Evolutionary conservation across 192 early-diverging fungal genomes (phyloP), one percentile per base, ranked within the genome.

Genomic region (Coemansia sp.): DNA sequence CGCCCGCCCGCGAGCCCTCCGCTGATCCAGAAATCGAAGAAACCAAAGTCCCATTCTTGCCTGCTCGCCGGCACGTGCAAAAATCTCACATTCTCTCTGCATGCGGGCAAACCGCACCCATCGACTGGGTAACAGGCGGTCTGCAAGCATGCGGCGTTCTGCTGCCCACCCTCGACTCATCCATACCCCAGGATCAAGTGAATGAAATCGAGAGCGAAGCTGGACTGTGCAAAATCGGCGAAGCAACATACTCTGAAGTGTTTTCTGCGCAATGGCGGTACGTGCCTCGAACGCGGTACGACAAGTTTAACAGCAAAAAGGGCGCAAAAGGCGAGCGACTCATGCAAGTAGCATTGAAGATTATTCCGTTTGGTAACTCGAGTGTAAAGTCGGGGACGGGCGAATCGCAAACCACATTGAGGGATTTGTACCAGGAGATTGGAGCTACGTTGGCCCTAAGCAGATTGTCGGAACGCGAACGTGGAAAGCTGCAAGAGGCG

Each of bases 211-310:
- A 81, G 47, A 72, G 72, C 57, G 65, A 70, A 10, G 59, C 69
- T 12, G 78, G 78, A 0, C 37, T 82, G 29, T 73, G 75, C 53
- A 94, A 96, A 75, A 85, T 96, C 49, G 92, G 90, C 35, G 94
- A 96, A 61, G 91, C 94, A 3, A 91, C 88, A 2, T 96, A 88
- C 61, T 90, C 91, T 3, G 92, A 94, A 64, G 94, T 94, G 1
- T 96, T 87, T 64, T 68, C 82, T 17, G 64, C 72, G 27, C 80
- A 78, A 26, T 78, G 80, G 76, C 67, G 72, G 14, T 77, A 77
- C 35, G 68, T 77, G 26, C 72, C 74, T 0, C 45, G 68, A 16
- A 78, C 75, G 3, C 67, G 80, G 19, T 82, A 77, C 54, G 76
- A 78, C 71, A 70, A 67, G 41, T 73, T 75, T 65, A 71, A 74